Base-by-base conservation (phyloP, 78 protist species). In the Speleostelium caveatum region DNA sequence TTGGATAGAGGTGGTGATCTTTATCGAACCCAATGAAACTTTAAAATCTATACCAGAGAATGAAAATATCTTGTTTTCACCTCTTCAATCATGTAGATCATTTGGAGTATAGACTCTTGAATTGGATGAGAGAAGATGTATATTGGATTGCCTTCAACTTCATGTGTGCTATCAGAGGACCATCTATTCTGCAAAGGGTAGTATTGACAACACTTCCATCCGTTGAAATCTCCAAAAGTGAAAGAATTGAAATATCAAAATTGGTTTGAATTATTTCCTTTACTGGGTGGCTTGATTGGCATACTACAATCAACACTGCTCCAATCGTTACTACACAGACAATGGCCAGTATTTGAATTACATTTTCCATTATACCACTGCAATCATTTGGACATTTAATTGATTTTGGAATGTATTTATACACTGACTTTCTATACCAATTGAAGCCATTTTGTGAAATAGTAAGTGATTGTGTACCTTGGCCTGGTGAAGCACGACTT, bases 31-130 rank as follows among this genome's bases (percentile, higher is more conserved):
- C 21, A 17, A 16, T 22, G 32, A 35, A 17, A 65, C 24, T 36
- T n/a, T 65, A 65, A 65, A 65, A 1, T n/a, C 42, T 22, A 36
- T 36, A 35, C 73, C 73, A 22, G 73, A 42, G n/a, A 65, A 65
- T n/a, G 73, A 19, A 17, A 8, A 2, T 0, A 28, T 12, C 22
- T 41, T 0, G 17, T 36, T 16, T 36, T 36, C 8, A 65, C 17
- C n/a, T 65, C 73, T 38, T 65, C 73, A n/a, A 65, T 22, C 17
- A 24, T 22, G 30, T 65, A 65, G 19, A 38, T 65, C 8, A 65
- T 36, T 28, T 17, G 32, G 2, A 30, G 36, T 65, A 36, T 10
- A 36, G 21, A 5, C 12, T 32, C 10, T 36, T 65, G 73, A 65
- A 38, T 65, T 24, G 73, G 36, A 36, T 65, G 73, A 7, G 17